phyloP scores from a whole-genome alignment of 1,139 yeast genomes.

The Blastobotrys apis region DNA sequence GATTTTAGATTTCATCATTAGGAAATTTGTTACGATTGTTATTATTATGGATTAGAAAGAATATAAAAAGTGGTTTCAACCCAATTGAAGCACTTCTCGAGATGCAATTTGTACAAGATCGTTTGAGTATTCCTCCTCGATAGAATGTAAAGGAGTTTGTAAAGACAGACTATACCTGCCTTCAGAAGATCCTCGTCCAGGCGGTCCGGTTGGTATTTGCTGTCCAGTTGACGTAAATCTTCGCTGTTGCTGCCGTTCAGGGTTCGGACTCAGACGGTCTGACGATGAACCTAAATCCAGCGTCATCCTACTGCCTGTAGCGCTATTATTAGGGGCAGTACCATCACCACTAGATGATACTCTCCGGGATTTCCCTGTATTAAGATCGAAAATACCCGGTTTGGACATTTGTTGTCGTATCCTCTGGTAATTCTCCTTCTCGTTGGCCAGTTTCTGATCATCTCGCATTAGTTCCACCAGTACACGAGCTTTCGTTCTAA shows the following conservation, averaged over 20 bases:
- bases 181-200: conserved; percentile 6
- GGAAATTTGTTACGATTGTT: conserved; percentile 19
- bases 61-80: neutral
- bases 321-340: neutral
- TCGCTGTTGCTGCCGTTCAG: neutral
- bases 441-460: conserved; percentile 29
- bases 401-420: conserved; percentile 33
- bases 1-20: conserved; percentile 45
- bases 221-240: neutral
- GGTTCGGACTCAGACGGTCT: neutral
- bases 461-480: conserved; percentile 30
- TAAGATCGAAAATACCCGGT: conserved; percentile 30
- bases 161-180: conserved; percentile 21
- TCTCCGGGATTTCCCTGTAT: neutral
- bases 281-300: conserved; percentile 14
- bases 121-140: conserved; percentile 16
- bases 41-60: neutral
- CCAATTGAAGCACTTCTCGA: conserved; percentile 14
- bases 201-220: neutral
- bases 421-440: conserved; percentile 29
- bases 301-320: conserved; percentile 14
- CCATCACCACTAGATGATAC: neutral
- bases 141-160: conserved; percentile 18
- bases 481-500: conserved; percentile 32
- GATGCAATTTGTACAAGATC: conserved; percentile 19